phyloP scores from a whole-genome alignment of 805 yeast genomes.

The Sugiyamaella americana region DNA sequence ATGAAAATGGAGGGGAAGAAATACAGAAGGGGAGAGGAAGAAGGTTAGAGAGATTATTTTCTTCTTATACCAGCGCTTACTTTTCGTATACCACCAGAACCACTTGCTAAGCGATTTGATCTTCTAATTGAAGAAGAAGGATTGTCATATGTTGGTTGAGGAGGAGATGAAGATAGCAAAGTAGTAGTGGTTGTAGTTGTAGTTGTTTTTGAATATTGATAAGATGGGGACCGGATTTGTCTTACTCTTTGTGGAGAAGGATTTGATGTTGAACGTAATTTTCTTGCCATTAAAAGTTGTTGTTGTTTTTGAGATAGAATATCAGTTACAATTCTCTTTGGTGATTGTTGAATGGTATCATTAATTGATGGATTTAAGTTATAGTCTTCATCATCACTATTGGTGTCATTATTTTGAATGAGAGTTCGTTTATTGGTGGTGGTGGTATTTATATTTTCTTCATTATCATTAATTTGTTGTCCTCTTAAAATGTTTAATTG shows the following conservation, averaged over 20 bases:
- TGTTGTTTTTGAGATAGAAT: conserved; percentile 20
- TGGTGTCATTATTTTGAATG: conserved; percentile 27
- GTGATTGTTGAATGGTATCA: conserved; percentile 4
- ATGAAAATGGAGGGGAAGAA: too few species aligned
- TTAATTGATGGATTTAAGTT: conserved; percentile 11
- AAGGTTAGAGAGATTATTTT: not conserved
- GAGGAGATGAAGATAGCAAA: conserved; percentile 17
- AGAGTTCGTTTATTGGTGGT: not conserved
- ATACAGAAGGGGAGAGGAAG: not conserved
- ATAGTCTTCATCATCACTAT: conserved; percentile 40
- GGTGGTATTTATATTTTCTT: too few species aligned
- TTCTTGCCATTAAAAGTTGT: conserved; percentile 23
- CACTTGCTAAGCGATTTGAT: conserved; percentile 16
- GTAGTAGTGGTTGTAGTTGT: conserved; percentile 22
- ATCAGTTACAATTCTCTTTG: conserved; percentile 22
- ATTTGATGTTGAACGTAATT: conserved; percentile 30
- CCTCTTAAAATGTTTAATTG: not conserved
- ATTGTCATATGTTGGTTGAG: conserved; percentile 4
- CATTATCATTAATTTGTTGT: conserved; percentile 6
- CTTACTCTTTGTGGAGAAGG: conserved; percentile 27
- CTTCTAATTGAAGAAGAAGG: conserved; percentile 17
- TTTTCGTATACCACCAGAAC: conserved; percentile 17
- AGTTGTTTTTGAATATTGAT: conserved; percentile 18
- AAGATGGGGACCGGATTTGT: conserved; percentile 10
- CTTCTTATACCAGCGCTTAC: conserved; percentile 3